phyloP scores from a whole-genome alignment of 2,329 filamentous ascomycete species.

The Ceratocystis cacaofunesta region DNA sequence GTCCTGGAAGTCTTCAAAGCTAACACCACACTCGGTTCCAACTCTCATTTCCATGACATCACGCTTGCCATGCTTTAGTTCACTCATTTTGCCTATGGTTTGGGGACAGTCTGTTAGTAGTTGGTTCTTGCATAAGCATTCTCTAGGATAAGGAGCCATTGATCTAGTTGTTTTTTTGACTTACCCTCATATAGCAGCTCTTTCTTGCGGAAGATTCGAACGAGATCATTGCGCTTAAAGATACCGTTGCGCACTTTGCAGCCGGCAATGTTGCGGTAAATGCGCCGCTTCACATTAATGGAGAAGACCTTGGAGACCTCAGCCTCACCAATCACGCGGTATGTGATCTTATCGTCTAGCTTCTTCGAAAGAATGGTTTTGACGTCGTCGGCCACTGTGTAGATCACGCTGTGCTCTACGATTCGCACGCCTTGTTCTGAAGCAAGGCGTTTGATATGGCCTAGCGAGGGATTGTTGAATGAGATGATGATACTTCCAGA shows the following conservation, averaged over 20 bases:
- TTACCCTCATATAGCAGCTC: constrained; percentile 69
- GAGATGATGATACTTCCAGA: constrained; percentile 66
- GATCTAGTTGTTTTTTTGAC: constrained; percentile 24
- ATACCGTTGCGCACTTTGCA: constrained; percentile 74
- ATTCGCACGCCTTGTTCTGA: constrained; percentile 58
- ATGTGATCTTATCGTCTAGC: constrained; percentile 50
- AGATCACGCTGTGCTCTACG: constrained; percentile 76
- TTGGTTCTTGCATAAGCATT: background rate
- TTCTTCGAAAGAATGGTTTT: constrained; percentile 52
- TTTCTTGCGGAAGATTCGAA: constrained; percentile 56
- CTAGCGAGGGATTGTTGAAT: constrained; percentile 64
- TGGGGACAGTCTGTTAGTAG: background rate
- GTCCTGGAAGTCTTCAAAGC: constrained; percentile 64
- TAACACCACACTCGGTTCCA: constrained; percentile 84
- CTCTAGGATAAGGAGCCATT: constrained; percentile 18
- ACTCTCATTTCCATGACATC: constrained; percentile 81
- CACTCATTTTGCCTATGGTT: constrained; percentile 53
- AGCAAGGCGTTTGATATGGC: constrained; percentile 54
- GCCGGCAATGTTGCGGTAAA: constrained; percentile 65
- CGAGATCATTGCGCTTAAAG: constrained; percentile 47
- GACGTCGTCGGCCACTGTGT: constrained; percentile 61
- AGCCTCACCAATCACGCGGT: constrained; percentile 70
- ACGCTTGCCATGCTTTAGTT: constrained; percentile 85
- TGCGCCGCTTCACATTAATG: constrained; percentile 61
- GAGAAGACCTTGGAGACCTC: constrained; percentile 72